A percentile compares a stretch with the other conserved stretches of the same genome.
phyloP scores from a whole-genome alignment of 306 rosid species.

The Geum urbanum region DNA sequence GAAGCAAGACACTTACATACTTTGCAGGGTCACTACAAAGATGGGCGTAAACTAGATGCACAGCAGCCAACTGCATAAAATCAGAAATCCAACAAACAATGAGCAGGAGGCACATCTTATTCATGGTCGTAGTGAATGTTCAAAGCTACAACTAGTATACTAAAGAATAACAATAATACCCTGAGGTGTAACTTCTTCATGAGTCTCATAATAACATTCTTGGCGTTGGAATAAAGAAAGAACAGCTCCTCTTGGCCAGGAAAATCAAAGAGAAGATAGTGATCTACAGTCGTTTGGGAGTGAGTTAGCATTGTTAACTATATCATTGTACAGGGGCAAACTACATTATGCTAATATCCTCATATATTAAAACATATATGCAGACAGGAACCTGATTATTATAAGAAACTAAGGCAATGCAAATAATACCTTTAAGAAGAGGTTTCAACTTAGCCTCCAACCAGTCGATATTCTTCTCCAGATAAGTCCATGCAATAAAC shows the following conservation, averaged over 20 bases:
- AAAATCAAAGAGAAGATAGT: conserved; percentile 91
- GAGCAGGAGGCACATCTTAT: conserved; percentile 7
- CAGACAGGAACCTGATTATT: not conserved
- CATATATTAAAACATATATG: not conserved
- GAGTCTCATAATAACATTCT: conserved; percentile 67
- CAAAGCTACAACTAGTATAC: conserved; percentile 13
- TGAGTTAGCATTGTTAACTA: conserved; percentile 25
- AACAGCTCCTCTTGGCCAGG: conserved; percentile 97
- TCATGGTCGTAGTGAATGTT: not conserved
- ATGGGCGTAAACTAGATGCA: conserved; percentile 90
- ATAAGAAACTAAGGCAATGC: conserved; percentile 8
- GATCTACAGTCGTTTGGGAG: conserved; percentile 53
- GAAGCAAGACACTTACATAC: conserved; percentile 81
- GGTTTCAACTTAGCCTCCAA: conserved; percentile 74
- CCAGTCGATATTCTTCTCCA: conserved; percentile 95
- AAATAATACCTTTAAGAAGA: conserved; percentile 60
- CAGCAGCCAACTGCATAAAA: conserved; percentile 81
- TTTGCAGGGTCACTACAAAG: conserved; percentile 97
- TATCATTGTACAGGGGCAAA: not conserved
- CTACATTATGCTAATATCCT: not conserved
- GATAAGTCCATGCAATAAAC: conserved; percentile 92
- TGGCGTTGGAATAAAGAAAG: conserved; percentile 82
- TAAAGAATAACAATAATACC: conserved; percentile 45
- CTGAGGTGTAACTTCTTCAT: conserved; percentile 65
- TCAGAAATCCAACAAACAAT: conserved; percentile 29